Evolutionary conservation across 306 rosid genomes (phyloP), one percentile per base, ranked within the genome.

Genomic region (Cicer chorassanicum): DNA sequence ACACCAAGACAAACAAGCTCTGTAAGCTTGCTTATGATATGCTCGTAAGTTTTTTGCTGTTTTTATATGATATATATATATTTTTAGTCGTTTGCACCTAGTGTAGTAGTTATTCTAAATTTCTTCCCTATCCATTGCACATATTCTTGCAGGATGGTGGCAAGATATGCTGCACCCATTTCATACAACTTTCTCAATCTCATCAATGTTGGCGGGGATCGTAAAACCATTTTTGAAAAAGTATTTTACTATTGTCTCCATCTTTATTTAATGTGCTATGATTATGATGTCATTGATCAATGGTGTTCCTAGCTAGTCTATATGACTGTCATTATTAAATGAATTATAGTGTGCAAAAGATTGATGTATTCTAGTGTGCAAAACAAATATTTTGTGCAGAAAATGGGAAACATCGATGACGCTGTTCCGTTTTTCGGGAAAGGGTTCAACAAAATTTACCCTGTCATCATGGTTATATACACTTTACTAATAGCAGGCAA

Each of bases 1-100:
- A 93, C 98, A 21, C 98, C 98, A 42, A 88, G 87, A 84, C 97
- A 93, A 86, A 93, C 98, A 44, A 93, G 94, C 89, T 91, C 98
- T 1, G 98, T 93, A 68, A 91, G 88, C 87, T 84, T 93, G 92
- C 97, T 93, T 70, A 89, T 93, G 93, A 93, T 93, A 81, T 91
- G 97, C 90, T 93, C 97, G 97, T 93, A 87, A 89, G 96, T 84
- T 72, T 51, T 77, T 15, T 14, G 14, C 13, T 13, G 61, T 43
- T 63, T 54, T 19, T 18, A 11, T 11, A 11, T 16, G 5, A 29
- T 5, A 9, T 1, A 18, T 1, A 18, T 41, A 64, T 38, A 18
- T 59, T 69, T 75, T 65, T 14, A 8, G 54, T 42, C 44, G 61
- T 57, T 68, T 29, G 34, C 59, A 19, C 39, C 67, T 29, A 34